Base-by-base conservation (phyloP, 169 alveolate genomes). In the Cryptosporidium andersoni region DNA sequence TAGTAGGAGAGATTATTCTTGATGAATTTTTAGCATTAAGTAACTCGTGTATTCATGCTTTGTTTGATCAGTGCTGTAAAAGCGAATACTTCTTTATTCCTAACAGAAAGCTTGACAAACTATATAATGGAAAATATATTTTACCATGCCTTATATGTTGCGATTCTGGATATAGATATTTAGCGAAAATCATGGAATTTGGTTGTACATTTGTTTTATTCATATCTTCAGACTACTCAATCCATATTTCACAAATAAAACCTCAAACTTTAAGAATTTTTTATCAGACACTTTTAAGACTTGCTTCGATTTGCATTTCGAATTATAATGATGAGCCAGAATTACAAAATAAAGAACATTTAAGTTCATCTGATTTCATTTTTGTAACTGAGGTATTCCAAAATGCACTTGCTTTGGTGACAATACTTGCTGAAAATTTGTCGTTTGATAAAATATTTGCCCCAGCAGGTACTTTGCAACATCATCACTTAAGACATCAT, bases 401-500 rank as follows among this genome's bases (percentile, higher is more conserved):
- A 4, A 60, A 58, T 47, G 55, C 82, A 2, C 68, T 74, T 8
- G 82, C 67, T 43, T 58, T 58, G n/a, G 16, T 74, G 3, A 36
- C 74, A 43, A 60, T 68, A 2, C 40, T 74, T 74, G 40, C 82
- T n/a, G 82, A 74, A 58, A 58, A 74, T 36, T 60, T 74, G 9
- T 40, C 82, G 1, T 74, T 74, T 60, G 68, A 64, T 12, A 74
- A 25, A 48, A 56, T 74, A n/a, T 74, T 74, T 47, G 74, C 55
- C 9, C 60, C 82, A 3, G 40, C 60, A 7, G 25, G 60, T 16
- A 60, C 40, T 48, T 7, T 74, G 12, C 40, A 74, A 12, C 60
- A 74, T 34, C 68, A 74, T 43, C 60, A 58, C 40, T 68, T 74
- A 36, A 34, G 42, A 5, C 82, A 74, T 48, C 82, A 74, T 51